phyloP scores from a whole-genome alignment of 2,329 filamentous ascomycete genomes.

The Fusarium anthophilum region DNA sequence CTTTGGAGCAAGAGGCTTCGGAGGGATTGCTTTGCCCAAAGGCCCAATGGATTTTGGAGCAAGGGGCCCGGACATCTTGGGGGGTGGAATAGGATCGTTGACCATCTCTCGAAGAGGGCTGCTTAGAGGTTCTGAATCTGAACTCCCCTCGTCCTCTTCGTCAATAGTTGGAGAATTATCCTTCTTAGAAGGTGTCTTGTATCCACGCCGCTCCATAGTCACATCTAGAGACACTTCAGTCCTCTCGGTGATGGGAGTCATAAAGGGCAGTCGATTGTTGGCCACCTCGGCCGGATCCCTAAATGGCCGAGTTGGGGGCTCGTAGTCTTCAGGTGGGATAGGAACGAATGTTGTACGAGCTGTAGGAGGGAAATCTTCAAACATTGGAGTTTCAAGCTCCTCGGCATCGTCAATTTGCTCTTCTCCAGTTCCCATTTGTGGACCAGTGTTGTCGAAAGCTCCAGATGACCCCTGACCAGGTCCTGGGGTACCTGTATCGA shows the following conservation, averaged over 20 bases:
- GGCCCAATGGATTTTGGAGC: conserved; percentile 52
- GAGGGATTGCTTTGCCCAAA: conserved; percentile 45
- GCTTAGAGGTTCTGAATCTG: conserved; percentile 60
- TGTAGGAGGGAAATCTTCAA: conserved; percentile 55
- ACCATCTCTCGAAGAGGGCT: conserved; percentile 78
- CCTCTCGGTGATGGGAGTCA: conserved; percentile 97
- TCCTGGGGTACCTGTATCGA: conserved; percentile 47
- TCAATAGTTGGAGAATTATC: conserved; percentile 44
- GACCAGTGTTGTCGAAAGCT: conserved; percentile 1
- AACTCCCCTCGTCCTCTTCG: conserved; percentile 47
- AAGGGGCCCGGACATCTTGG: conserved; percentile 62
- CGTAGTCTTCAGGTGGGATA: conserved; percentile 85
- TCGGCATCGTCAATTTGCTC: conserved; percentile 48
- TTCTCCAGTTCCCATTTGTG: conserved; percentile 18
- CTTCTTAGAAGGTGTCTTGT: conserved; percentile 81
- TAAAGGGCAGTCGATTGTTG: conserved; percentile 93
- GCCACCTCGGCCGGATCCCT: conserved; percentile 81
- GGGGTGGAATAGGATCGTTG: conserved; percentile 58
- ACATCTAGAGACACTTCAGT: conserved; percentile 87
- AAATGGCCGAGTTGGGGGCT: conserved; percentile 80
- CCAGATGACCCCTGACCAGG: conserved; percentile 36
- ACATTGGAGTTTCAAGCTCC: conserved; percentile 54
- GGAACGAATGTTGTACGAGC: conserved; percentile 78
- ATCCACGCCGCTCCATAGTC: conserved; percentile 67
- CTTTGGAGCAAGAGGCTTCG: conserved; percentile 59